Evolutionary conservation across 2,329 filamentous ascomycete species (phyloP).

Genomic region (Fusarium musae): DNA sequence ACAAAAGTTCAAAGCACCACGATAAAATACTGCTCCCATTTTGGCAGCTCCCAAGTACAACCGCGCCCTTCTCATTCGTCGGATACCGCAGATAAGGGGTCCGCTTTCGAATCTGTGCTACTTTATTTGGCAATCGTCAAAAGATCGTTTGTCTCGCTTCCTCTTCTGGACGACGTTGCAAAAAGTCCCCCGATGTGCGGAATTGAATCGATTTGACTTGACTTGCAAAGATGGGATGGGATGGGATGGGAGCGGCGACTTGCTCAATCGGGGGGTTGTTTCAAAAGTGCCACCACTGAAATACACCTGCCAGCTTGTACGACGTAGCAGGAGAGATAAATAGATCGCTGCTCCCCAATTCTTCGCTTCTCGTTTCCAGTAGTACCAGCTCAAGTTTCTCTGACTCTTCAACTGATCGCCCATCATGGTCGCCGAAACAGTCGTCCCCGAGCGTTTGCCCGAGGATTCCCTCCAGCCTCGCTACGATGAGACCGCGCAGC

Average conservation of each 20-base stretch:
- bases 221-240: neutral
- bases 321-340: conserved; percentile 23
- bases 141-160: conserved; percentile 25
- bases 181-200: conserved; percentile 8
- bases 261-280: neutral
- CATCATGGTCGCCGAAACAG: conserved; percentile 36
- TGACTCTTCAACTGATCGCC: neutral
- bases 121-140: conserved; percentile 4
- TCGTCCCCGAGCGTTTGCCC: conserved; percentile 26
- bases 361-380: neutral
- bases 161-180: conserved; percentile 11
- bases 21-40: conserved; percentile 9
- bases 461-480: conserved; percentile 29
- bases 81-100: conserved; percentile 7
- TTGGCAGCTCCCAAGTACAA: conserved; percentile 21
- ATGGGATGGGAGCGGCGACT: neutral
- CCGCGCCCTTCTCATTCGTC: neutral
- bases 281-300: conserved; percentile 15
- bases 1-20: conserved; percentile 26
- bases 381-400: conserved; percentile 13
- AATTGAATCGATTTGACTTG: neutral
- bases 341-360: conserved; percentile 1
- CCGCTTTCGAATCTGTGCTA: conserved; percentile 2
- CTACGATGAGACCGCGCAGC: conserved; percentile 38
- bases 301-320: neutral